These are phyloP conservation scores for Penicillium sp. DNA, from an alignment of 2,329 filamentous ascomycete genomes.

Conservation along the genomic window DNA sequence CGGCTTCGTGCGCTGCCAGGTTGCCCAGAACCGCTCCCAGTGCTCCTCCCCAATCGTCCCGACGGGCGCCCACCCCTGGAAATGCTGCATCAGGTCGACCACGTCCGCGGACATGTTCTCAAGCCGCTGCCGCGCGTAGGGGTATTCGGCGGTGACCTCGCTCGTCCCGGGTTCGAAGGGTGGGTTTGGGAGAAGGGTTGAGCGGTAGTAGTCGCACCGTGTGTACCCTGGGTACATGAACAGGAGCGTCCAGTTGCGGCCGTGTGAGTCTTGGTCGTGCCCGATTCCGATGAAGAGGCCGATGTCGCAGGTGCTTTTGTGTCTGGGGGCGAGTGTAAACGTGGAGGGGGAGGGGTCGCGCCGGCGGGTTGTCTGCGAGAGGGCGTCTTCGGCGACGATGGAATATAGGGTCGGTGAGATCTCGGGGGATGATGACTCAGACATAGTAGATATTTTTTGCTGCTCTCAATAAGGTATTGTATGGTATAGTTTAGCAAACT, in stretches of 20 bases:
- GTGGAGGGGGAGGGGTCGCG: background rate
- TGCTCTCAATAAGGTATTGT: too few relatives aligned
- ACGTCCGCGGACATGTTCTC: background rate
- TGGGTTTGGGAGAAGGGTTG: background rate
- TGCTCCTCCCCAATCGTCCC: background rate
- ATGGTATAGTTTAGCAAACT: too few relatives aligned
- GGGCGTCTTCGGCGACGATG: background rate
- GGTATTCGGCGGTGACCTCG: background rate
- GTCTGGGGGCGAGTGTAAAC: background rate
- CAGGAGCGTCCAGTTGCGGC: background rate
- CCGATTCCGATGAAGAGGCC: background rate
- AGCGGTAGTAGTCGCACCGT: background rate
- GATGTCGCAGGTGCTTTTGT: background rate
- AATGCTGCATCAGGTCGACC: background rate
- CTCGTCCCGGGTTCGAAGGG: background rate
- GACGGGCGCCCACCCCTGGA: background rate
- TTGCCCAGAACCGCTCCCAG: background rate
- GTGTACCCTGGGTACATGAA: background rate
- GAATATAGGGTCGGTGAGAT: too few relatives aligned
- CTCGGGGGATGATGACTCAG: too few relatives aligned
- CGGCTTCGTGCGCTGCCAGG: background rate
- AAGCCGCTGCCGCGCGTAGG: background rate
- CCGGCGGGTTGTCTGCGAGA: background rate
- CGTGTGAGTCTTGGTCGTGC: background rate
- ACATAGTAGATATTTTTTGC: too few relatives aligned